A percentile compares a stretch with the other conserved stretches of the same genome.
Conservation (phyloP, 2,329 filamentous ascomycete genomes). For the Microascus cirrosus region DNA sequence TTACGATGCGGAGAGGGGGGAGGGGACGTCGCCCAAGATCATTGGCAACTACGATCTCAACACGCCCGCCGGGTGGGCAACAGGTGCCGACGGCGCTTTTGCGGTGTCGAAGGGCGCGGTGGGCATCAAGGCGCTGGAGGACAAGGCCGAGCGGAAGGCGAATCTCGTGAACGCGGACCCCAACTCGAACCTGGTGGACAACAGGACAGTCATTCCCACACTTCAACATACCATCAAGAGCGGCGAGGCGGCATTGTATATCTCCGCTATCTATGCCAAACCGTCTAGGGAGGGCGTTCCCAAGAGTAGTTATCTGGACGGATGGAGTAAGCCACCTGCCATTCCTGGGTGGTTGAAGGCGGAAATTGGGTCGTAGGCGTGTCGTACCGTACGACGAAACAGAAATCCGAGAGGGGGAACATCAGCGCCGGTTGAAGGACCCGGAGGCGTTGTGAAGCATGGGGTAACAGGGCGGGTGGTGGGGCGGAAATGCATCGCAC, state of each 20-base stretch:
- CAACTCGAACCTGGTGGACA: slow-evolving; percentile 67
- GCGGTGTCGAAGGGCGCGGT: slow-evolving; percentile 45
- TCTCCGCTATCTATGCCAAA: slow-evolving; percentile 61
- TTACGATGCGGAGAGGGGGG: slow-evolving; percentile 31
- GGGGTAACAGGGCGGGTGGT: too few species aligned
- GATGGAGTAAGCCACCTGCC: slow-evolving; percentile 47
- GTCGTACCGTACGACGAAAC: background rate
- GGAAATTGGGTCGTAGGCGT: slow-evolving; percentile 25
- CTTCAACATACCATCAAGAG: slow-evolving; percentile 49
- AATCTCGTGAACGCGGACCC: slow-evolving; percentile 65
- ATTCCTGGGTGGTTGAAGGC: slow-evolving; percentile 50
- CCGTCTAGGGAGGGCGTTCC: slow-evolving; percentile 43
- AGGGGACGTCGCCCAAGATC: slow-evolving; percentile 42
- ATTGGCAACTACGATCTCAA: slow-evolving; percentile 50
- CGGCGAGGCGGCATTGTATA: slow-evolving; percentile 53
- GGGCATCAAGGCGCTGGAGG: slow-evolving; percentile 45
- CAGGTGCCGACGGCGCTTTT: slow-evolving; percentile 40
- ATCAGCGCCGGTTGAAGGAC: background rate
- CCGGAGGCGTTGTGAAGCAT: too few species aligned
- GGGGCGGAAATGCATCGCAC: too few species aligned
- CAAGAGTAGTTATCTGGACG: slow-evolving; percentile 41
- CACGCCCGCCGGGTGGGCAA: slow-evolving; percentile 40
- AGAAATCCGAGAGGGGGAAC: background rate
- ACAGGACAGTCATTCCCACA: slow-evolving; percentile 60
- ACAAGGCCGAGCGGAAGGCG: slow-evolving; percentile 37